Evolutionary conservation across 1,284 basidiomycete species (phyloP), one percentile per base, ranked within the genome.

Genomic region (Sutorius eximius): DNA sequence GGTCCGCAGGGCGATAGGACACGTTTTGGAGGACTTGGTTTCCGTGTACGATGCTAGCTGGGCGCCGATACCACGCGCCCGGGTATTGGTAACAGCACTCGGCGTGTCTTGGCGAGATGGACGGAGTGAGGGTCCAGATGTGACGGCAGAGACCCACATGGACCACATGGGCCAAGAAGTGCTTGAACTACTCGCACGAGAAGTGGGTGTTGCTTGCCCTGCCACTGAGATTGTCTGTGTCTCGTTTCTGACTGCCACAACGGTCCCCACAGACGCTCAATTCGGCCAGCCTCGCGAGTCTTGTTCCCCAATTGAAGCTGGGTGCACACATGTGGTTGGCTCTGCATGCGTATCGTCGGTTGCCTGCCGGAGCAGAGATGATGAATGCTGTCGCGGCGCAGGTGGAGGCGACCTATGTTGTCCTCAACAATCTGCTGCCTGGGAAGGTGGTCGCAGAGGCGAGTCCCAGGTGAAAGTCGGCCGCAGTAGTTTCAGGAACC

Each of bases 301-400:
- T 78, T 53, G 63, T 72, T 34, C 59, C 68, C 2, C 81, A 85
- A 62, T 82, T 85, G 56, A 75, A 70, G 30, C 75, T 80, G 2
- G 69, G 76, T 2, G 71, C 75, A 2, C 78, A 85, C 59, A 73
- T 89, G n/a, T 89, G 86, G 86, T 67, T 81, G 38, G 81, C 82
- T 1, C 68, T 90, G 13, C 83, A 87, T 61, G 77, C 79, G 2
- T 87, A 90, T 66, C 77, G 80, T 18, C 73, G 70, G 13, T 56
- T 51, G 18, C 51, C 57, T 30, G 73, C 67, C 3, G 76, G 61
- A 9, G 44, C 50, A 18, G 59, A 67, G 24, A 79, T 80, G 63
- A 75, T 70, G 49, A 59, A 67, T 0, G 59, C 74, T 9, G 74
- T 86, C 29, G 68, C 75, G 15, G 58, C 67, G 22, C 78, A 85